Base-by-base conservation (phyloP, 2,329 filamentous ascomycete species). In the Pyrenophora teres region DNA sequence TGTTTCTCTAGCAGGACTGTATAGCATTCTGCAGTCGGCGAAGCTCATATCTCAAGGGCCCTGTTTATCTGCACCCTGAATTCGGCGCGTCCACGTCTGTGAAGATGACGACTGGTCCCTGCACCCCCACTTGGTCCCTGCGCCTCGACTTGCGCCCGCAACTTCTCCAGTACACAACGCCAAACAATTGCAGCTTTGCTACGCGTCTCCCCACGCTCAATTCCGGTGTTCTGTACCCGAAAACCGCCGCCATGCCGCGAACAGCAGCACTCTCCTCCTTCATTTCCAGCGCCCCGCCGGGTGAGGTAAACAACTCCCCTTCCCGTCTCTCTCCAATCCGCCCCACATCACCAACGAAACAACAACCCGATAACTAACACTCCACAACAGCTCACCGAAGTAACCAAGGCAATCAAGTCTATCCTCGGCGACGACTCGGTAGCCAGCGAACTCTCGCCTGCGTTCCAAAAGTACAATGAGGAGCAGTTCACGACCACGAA, bases 381-480 rank as follows among this genome's bases (percentile, higher is more conserved):
- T 13, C 23, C 49, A 30, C 31, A 52, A 45, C 62, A 96, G 91
- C 87, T 97, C 64, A 83, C 85, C 75, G 92, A 96, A 79, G 90
- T 96, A 62, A 85, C 95, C 62, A 88, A 89, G 76, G 94, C 96
- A 73, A 95, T 99, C 80, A 96, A 96, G 76, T 82, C 86, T 43
- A 82, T 99, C 37, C 91, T 92, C 15, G 79, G 84, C 56, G 85
- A 88, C 63, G 85, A 86, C 36, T 78, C 82, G 48, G 79, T 94
- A 56, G 78, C 92, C 48, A 78, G 85, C 54, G 86, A 89, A 59
- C 87, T 97, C 46, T 83, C 82, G 6, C 89, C 92, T 0, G 92
- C 94, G 0, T 95, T 96, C 73, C 82, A 92, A 76, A 91, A 89
- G 76, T 97, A 99, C 83, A 97, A 97, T 68, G 93, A 99, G 77